These are phyloP conservation scores for Phanerochaete sordida DNA, from an alignment of 768 basidiomycete genomes.

Conservation along the genomic window DNA sequence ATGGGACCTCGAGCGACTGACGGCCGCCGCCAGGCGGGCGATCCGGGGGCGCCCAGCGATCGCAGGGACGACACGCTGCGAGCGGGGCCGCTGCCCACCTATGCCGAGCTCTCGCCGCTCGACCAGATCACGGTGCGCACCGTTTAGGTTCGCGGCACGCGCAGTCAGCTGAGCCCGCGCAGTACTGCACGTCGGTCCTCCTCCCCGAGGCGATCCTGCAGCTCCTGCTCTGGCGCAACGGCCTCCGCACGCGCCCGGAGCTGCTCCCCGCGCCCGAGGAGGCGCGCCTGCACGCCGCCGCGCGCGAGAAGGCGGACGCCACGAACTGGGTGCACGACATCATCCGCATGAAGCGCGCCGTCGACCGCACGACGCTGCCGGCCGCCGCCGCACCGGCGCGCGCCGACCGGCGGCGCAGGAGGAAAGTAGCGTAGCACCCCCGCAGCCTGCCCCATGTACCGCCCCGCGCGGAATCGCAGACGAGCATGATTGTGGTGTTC, in stretches of 20 bases:
- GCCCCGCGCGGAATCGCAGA: neutral
- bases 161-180: neutral
- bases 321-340: constrained; percentile 72
- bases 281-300: constrained; percentile 46
- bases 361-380: constrained; percentile 18
- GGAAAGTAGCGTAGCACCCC: neutral
- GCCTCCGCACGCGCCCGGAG: constrained; percentile 46
- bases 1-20: neutral
- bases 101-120: constrained; percentile 39
- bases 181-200: constrained; percentile 74
- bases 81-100: constrained; percentile 19
- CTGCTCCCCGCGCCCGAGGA: constrained; percentile 56
- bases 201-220: constrained; percentile 71
- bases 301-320: constrained; percentile 43
- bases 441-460: neutral
- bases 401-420: neutral
- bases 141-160: neutral
- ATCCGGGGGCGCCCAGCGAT: neutral
- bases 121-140: constrained; percentile 50
- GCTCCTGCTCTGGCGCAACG: constrained; percentile 69
- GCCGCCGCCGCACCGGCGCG: too few relatives aligned
- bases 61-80: neutral
- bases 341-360: constrained; percentile 33
- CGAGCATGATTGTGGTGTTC: neutral
- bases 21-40: neutral